Base-by-base conservation (phyloP, 306 rosid species). In the Morella rubra region DNA sequence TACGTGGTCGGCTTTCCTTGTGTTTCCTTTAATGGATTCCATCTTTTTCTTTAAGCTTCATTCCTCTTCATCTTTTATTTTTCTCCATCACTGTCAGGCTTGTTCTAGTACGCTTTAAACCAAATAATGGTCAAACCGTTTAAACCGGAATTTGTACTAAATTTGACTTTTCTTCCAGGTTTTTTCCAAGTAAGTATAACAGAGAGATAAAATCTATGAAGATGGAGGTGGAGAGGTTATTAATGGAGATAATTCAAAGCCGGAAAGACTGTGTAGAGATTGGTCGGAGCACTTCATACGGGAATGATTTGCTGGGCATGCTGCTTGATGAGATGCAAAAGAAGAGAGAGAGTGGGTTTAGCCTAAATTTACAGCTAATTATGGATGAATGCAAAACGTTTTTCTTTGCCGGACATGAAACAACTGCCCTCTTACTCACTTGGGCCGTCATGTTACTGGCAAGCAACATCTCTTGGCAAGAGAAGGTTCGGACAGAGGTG, bases 341-440 rank as follows among this genome's bases (percentile, higher is more conserved):
- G 44, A 88, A 82, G 44, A 84, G 50, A 79, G 86, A 78, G 56
- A 82, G 78, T 71, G 96, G 91, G 5, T 81, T 89, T n/a, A 76
- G 88, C 80, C 72, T 92, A 19, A 83, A 87, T 72, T 68, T 92
- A 76, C 97, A 92, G 73, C 59, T 86, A 4, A 93, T 96, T 9
- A 96, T 91, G 96, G 99, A 96, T 84, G 93, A 96, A 79, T 96
- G 99, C 82, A 96, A 96, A 55, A 96, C 99, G 14, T 96, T 96
- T 79, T 96, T 96, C 89, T 96, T 96, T 83, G 92, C 99, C 20
- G 99, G 99, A 3, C 97, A 96, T 78, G 99, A 96, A 81, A 92
- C 99, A 50, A 89, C 98, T 5, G 93, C 99, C 0, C 87, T 96
- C 4, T 83, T 96, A 77, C 96, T 96, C 78, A 96, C 93, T 5